These are phyloP conservation scores for Mercurialis annua DNA, from an alignment of 345 rosid species.

Conservation along the genomic window DNA sequence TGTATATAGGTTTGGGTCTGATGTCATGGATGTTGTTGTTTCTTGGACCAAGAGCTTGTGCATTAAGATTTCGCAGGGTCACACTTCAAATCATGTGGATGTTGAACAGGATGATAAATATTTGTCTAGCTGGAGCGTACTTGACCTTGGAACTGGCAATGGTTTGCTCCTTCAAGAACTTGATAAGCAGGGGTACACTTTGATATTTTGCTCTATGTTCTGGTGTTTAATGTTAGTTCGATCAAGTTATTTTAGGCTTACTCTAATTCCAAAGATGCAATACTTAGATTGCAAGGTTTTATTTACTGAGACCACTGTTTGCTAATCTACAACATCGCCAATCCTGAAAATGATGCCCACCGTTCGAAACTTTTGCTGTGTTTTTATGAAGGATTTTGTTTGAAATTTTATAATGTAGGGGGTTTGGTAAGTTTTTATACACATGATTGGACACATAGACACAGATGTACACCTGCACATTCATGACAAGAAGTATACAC, in stretches of 20 bases:
- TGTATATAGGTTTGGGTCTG: constrained; percentile 79
- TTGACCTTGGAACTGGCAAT: constrained; percentile 96
- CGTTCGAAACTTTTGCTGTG: not conserved
- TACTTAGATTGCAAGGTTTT: not conserved
- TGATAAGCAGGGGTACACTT: constrained; percentile 82
- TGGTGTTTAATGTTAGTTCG: constrained; percentile 25
- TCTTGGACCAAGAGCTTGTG: constrained; percentile 90
- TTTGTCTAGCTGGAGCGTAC: constrained; percentile 83
- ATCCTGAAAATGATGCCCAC: not conserved
- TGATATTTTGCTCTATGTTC: constrained; percentile 35
- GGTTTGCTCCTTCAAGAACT: constrained; percentile 96
- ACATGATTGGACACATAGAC: not conserved
- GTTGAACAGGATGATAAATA: constrained; percentile 51
- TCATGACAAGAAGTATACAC: not conserved
- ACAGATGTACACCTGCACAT: not conserved
- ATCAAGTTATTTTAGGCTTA: constrained; percentile 4
- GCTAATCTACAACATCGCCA: not conserved
- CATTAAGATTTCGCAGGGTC: constrained; percentile 51
- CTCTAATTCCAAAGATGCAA: not conserved
- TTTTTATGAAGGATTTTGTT: too few relatives aligned
- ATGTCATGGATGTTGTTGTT: constrained; percentile 84
- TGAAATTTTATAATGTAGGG: too few relatives aligned
- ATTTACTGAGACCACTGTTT: not conserved
- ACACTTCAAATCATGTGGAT: constrained; percentile 39
- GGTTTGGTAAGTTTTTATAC: not conserved